Percentiles rank a stretch among this genome's conserved stretches.
phyloP scores from a whole-genome alignment of 176 grass and related monocot genomes.

The Tillandsia leiboldiana region DNA sequence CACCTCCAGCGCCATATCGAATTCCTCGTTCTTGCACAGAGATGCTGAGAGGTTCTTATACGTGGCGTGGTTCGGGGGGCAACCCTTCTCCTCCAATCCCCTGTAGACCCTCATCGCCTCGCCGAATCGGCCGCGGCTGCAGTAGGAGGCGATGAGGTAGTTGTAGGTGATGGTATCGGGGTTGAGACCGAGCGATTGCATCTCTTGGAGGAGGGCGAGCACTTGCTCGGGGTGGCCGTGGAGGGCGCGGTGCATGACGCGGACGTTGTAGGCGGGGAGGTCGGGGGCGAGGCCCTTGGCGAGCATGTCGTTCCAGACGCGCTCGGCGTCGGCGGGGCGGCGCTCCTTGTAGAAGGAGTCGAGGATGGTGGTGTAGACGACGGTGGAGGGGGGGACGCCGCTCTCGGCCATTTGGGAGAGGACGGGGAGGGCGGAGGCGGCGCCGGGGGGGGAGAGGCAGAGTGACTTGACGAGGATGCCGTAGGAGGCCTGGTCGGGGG shows the following conservation, averaged over 20 bases:
- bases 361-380: constrained; percentile 37
- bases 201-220: constrained; percentile 26
- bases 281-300: constrained; percentile 30
- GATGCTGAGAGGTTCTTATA: constrained; percentile 15
- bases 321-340: constrained; percentile 24
- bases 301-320: constrained; percentile 36
- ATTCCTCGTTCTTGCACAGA: constrained; percentile 28
- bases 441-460: constrained; percentile 20
- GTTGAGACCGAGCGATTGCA: constrained; percentile 18
- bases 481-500: constrained; percentile 24
- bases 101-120: constrained; percentile 34
- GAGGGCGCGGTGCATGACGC: constrained; percentile 18
- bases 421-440: constrained; percentile 20
- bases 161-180: constrained; percentile 34
- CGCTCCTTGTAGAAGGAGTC: constrained; percentile 40
- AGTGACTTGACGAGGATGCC: constrained; percentile 39
- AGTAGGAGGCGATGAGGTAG: constrained; percentile 29
- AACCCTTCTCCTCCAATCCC: constrained; percentile 26
- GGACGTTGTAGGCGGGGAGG: constrained; percentile 30
- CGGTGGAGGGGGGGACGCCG: constrained; percentile 8
- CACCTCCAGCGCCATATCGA: constrained; percentile 19
- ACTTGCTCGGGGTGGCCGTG: constrained; percentile 17
- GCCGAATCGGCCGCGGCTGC: constrained; percentile 12
- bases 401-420: constrained; percentile 33
- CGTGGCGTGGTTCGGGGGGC: constrained; percentile 25